Evolutionary conservation across 257 asterid genomes (phyloP).

Genomic region (Penstemon newberryi): DNA sequence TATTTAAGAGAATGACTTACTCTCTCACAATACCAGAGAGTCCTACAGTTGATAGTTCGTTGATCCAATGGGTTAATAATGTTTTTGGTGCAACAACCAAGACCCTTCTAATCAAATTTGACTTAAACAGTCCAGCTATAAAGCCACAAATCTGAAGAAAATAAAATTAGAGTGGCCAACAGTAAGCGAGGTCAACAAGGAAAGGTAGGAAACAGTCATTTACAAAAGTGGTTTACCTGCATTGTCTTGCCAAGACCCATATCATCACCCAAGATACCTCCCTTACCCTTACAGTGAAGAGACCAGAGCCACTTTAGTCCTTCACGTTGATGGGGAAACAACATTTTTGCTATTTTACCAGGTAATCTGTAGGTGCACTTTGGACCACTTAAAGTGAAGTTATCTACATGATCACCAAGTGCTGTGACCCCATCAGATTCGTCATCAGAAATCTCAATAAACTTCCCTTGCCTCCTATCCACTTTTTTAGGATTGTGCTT

Average conservation of each 20-base stretch:
- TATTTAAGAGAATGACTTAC: conserved; percentile 47
- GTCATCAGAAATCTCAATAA: conserved; percentile 38
- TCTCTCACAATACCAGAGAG: conserved; percentile 74
- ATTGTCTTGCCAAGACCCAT: conserved; percentile 99
- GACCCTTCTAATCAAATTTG: conserved; percentile 68
- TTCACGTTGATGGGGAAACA: conserved; percentile 91
- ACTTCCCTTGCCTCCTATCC: conserved; percentile 40
- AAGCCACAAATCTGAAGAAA: conserved; percentile 73
- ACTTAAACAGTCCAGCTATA: conserved; percentile 75
- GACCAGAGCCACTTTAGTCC: conserved; percentile 98
- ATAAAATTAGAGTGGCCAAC: conserved; percentile 14
- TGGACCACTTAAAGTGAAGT: conserved; percentile 56
- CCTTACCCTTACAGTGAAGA: conserved; percentile 85
- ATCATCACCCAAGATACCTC: conserved; percentile 93
- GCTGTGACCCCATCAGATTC: conserved; percentile 42
- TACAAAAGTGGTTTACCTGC: conserved; percentile 61
- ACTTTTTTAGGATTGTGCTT: conserved; percentile 34
- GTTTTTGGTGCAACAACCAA: conserved; percentile 94
- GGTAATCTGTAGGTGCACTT: conserved; percentile 52
- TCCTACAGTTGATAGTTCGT: conserved; percentile 83
- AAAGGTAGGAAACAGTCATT: conserved; percentile 6
- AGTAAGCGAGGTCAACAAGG: conserved; percentile 7
- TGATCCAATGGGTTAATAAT: conserved; percentile 82
- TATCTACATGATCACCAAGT: conserved; percentile 43
- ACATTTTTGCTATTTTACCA: conserved; percentile 64